Conservation (phyloP, 495 filamentous ascomycete species). For the Tuber aestivum region DNA sequence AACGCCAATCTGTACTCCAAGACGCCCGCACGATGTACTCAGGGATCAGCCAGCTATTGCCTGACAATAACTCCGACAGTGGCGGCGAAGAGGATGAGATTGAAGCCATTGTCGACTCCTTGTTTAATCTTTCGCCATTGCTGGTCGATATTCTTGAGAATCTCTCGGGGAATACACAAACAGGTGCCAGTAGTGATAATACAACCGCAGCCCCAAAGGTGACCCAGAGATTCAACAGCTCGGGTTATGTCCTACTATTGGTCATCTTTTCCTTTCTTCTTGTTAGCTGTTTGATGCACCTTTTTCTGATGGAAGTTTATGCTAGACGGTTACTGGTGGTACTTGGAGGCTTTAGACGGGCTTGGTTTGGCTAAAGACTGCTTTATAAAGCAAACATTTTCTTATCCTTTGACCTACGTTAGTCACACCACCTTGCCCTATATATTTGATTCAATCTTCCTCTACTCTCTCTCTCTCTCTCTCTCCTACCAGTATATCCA, state of each 20-base stretch:
- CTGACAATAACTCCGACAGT: background rate
- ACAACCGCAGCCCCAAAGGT: background rate
- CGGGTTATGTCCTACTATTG: background rate
- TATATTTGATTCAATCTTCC: background rate
- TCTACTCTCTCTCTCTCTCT: background rate
- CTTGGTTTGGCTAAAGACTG: background rate
- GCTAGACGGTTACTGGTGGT: background rate
- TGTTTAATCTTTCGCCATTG: background rate
- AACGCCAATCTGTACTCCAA: background rate
- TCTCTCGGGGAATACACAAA: background rate
- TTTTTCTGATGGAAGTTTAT: background rate
- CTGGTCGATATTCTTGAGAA: background rate
- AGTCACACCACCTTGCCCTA: background rate
- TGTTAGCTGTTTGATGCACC: background rate
- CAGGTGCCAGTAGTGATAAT: background rate
- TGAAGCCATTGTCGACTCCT: background rate
- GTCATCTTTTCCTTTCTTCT: background rate
- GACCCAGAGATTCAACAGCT: background rate
- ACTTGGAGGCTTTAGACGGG: background rate
- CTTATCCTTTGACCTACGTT: background rate
- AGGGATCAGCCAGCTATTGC: background rate
- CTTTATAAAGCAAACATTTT: background rate
- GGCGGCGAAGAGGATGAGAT: background rate
- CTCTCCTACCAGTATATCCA: background rate
- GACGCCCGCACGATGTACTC: background rate